phyloP scores from a whole-genome alignment of 768 basidiomycete genomes.

The Lactarius akahatsu region DNA sequence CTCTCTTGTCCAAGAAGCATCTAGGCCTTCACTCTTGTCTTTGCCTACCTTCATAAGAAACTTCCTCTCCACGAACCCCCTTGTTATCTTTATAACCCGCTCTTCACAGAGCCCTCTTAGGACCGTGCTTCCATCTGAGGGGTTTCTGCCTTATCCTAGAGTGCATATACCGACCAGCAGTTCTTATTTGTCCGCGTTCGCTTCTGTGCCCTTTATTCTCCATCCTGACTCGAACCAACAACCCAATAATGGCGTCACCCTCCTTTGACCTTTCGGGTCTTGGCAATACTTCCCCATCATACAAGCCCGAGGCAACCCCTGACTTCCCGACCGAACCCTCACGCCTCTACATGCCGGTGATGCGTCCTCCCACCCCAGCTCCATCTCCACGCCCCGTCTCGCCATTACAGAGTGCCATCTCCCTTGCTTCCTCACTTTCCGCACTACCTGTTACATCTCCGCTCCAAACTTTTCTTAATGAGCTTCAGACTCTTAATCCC shows the following conservation, averaged over 20 bases:
- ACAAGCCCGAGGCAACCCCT: slow-evolving; percentile 9
- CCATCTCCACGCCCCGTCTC: slow-evolving; percentile 29
- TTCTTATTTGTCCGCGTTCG: background rate
- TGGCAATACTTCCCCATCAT: slow-evolving; percentile 5
- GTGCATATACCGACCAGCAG: background rate
- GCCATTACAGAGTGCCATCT: slow-evolving; percentile 1
- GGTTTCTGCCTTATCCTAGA: background rate
- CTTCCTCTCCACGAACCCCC: background rate
- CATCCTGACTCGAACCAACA: background rate
- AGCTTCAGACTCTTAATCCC: slow-evolving; percentile 14
- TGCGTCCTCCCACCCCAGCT: slow-evolving; percentile 29
- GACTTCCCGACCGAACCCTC: slow-evolving; percentile 17
- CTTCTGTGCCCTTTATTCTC: background rate
- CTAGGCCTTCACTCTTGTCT: background rate
- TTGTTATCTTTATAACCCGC: background rate
- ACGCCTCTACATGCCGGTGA: slow-evolving; percentile 19
- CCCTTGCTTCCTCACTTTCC: slow-evolving; percentile 3
- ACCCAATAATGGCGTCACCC: slow-evolving; percentile 4
- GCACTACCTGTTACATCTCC: background rate
- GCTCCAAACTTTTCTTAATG: slow-evolving; percentile 5
- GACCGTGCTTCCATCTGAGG: background rate
- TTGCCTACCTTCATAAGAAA: background rate
- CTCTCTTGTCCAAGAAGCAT: background rate
- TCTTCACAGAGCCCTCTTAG: background rate
- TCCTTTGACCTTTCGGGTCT: slow-evolving; percentile 6